Base-by-base conservation (phyloP, 345 rosid genomes). In the Citrus reticulata region DNA sequence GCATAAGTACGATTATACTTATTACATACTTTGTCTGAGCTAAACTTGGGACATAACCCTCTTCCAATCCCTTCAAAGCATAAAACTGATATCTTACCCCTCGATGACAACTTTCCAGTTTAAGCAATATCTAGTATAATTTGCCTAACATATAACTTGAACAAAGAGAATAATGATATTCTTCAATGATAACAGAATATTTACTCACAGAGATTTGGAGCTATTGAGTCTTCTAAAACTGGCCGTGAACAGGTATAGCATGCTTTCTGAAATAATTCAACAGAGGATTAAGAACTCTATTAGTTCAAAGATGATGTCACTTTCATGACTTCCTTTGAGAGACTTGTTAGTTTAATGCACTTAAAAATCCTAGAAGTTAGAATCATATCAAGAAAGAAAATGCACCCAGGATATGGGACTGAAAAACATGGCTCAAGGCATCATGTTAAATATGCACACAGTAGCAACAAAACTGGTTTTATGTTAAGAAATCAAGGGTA, bases 151-250 rank as follows among this genome's bases (percentile, higher is more conserved):
- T 6, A 7, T 29, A 54, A 70, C 11, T 62, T 62, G 59, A 74
- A 16, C 19, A 22, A 46, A 76, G 9, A 35, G 16, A 42, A 37
- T 17, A 70, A 68, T 39, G 73, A 61, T 72, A 59, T 69, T 46
- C 46, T 35, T 40, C 69, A 25, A 19, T 29, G 58, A 81, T 63
- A 76, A 29, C 51, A 54, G 66, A 57, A 55, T 16, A 66, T 62
- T 68, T 77, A 88, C 97, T 91, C 87, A 93, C 97, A 91, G 72
- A 90, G 92, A 83, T 95, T 95, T 29, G 95, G 95, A 83, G 90
- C 83, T 61, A 89, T 84, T 42, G 86, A 89, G 76, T 91, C 95
- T 77, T 93, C 97, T 16, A 86, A 85, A 85, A 89, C 84, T 57
- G 92, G 85, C 62, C 79, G 90, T 14, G 92, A 89, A 84, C 98